Evolutionary conservation across 768 basidiomycete genomes (phyloP).

Genomic region (Astraeus odoratus): DNA sequence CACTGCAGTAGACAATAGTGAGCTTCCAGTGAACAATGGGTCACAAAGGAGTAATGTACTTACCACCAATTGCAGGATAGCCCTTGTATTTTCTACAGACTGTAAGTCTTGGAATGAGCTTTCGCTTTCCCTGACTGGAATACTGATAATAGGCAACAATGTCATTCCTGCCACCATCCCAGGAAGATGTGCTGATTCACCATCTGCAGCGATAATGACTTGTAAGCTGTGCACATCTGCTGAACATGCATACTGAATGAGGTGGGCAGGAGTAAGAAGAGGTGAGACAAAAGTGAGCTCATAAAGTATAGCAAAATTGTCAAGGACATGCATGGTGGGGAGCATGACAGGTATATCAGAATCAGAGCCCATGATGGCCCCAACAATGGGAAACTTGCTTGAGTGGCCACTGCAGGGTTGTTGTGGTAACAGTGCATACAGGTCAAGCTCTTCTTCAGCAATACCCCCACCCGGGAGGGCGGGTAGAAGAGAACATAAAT

Average conservation of each 20-base stretch:
- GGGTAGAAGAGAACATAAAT: conserved; percentile 66
- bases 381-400: conserved; percentile 69
- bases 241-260: conserved; percentile 74
- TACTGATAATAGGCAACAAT: conserved; percentile 85
- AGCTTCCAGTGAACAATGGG: not conserved
- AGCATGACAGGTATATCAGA: conserved; percentile 95
- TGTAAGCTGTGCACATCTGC: conserved; percentile 63
- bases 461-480: conserved; percentile 44
- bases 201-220: conserved; percentile 89
- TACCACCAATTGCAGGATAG: conserved; percentile 99
- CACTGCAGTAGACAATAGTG: conserved; percentile 43
- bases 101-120: conserved; percentile 94
- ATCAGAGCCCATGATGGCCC: conserved; percentile 97
- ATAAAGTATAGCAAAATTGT: conserved; percentile 78
- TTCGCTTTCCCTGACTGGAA: conserved; percentile 94
- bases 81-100: conserved; percentile 93
- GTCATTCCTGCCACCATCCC: conserved; percentile 99
- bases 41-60: conserved; percentile 25
- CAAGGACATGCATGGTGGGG: conserved; percentile 81
- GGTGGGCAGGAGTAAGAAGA: conserved; percentile 85
- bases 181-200: conserved; percentile 96
- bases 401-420: conserved; percentile 46
- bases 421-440: conserved; percentile 44
- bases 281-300: conserved; percentile 96
- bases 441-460: conserved; percentile 39